Evolutionary conservation across 768 basidiomycete species (phyloP).

Genomic region (Agaricus blazei): DNA sequence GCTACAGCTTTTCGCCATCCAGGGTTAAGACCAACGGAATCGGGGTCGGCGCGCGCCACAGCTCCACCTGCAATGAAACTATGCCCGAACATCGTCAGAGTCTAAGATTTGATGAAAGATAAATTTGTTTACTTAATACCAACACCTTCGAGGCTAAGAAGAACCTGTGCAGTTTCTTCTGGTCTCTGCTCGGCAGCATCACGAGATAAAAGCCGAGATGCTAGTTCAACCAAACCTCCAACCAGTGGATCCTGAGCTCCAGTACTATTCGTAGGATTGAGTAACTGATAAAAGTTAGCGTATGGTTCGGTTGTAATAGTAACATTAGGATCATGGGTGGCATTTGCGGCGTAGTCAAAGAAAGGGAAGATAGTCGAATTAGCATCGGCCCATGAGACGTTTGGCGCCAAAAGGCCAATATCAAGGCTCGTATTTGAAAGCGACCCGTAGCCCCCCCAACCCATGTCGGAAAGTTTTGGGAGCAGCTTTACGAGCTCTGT

Average conservation of each 20-base stretch:
- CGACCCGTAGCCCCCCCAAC: conserved; percentile 36
- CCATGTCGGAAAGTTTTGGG: conserved; percentile 30
- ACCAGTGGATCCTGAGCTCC: conserved; percentile 7
- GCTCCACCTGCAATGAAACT: conserved; percentile 42
- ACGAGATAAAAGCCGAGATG: conserved; percentile 28
- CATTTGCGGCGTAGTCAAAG: conserved; percentile 19
- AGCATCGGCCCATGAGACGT: conserved; percentile 28
- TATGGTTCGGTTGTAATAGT: conserved; percentile 10
- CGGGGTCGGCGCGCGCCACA: conserved; percentile 30
- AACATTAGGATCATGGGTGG: conserved; percentile 16
- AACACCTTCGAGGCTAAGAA: conserved; percentile 16
- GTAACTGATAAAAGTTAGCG: conserved; percentile 23
- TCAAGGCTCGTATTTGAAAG: conserved; percentile 17
- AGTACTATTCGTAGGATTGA: conserved; percentile 7
- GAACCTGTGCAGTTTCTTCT: conserved; percentile 17
- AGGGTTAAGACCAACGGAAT: conserved; percentile 38
- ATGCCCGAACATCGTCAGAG: too few species aligned
- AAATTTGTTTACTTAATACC: conserved; percentile 17
- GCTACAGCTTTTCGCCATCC: conserved; percentile 41
- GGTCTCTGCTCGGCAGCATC: conserved; percentile 20
- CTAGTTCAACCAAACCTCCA: conserved; percentile 22
- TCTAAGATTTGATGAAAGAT: neutral
- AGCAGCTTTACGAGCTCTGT: conserved; percentile 30
- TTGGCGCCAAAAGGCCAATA: conserved; percentile 23
- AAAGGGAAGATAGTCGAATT: conserved; percentile 29